A percentile compares a stretch with the other conserved stretches of the same genome.
These are phyloP conservation scores for Solanum ossicruentum DNA, from an alignment of 257 asterid genomes.

Conservation along the genomic window DNA sequence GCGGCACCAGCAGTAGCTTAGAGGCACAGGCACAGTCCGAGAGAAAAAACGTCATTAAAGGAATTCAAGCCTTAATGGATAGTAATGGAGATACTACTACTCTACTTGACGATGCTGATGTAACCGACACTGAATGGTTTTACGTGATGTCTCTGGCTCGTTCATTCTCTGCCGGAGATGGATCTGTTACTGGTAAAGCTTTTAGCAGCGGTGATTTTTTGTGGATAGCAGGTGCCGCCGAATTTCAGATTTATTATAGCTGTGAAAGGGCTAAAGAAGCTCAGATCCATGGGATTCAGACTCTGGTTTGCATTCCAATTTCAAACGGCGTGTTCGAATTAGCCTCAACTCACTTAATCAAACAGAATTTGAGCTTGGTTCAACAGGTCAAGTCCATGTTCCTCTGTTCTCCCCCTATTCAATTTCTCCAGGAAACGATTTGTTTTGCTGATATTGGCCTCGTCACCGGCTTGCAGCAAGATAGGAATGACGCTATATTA, in stretches of 20 bases:
- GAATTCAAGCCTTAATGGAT: constrained; percentile 45
- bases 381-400: constrained; percentile 38
- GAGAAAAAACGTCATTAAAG: constrained; percentile 43
- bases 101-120: constrained; percentile 15
- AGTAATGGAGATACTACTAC: not conserved
- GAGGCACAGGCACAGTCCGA: constrained; percentile 23
- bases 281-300: constrained; percentile 58
- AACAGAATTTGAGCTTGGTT: constrained; percentile 37
- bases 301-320: constrained; percentile 60
- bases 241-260: constrained; percentile 39
- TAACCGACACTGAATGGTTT: constrained; percentile 77
- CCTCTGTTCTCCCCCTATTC: constrained; percentile 1
- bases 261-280: constrained; percentile 67
- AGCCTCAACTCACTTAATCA: constrained; percentile 39
- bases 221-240: constrained; percentile 54
- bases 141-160: constrained; percentile 68
- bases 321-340: constrained; percentile 49
- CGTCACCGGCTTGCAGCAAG: not conserved
- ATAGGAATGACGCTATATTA: not conserved
- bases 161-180: constrained; percentile 36
- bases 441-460: constrained; percentile 11
- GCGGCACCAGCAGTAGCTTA: not conserved
- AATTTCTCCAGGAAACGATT: not conserved
- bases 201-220: constrained; percentile 37
- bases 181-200: constrained; percentile 45